Base-by-base conservation (phyloP, 75 land plant species). In the Selaginella moellendorffii region DNA sequence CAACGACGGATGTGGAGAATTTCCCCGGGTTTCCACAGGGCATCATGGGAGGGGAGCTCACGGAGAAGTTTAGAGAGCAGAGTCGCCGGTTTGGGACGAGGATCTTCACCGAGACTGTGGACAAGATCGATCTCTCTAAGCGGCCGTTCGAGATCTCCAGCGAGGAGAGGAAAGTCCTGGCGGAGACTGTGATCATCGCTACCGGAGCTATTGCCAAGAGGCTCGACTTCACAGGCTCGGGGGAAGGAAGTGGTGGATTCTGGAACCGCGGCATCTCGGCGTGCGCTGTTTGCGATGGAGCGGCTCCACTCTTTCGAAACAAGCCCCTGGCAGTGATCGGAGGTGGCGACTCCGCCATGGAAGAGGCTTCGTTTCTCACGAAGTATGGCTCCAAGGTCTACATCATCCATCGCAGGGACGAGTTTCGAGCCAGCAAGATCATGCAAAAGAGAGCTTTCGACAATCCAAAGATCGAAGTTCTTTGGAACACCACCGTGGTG, bases 321-420 rank as follows among this genome's bases (percentile, higher is more conserved):
- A 79, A 77, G 63, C 95, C 95, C 1, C 63, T 91, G 59, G 97
- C 89, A 17, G 97, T 91, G 31, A 83, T 91, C 0, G 97, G 97
- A 0, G 97, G 97, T 22, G 97, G 97, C 0, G 97, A 91, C 29
- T 88, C 97, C 1, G 97, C 97, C 54, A 91, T 91, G 97, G 97
- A 91, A 31, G 97, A 91, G 67, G 85, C 97, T 31, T 87, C 64
- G 9, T 88, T 88, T 60, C 53, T 91, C n/a, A 88, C 97, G 52
- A 91, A 88, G 73, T 91, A 81, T 46, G 97, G 83, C 2, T 83
- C 86, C 14, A 81, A 77, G 54, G 97, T 91, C 1, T 91, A 81
- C 30, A 74, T 91, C 22, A 74, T 91, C 20, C 97, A 91, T 27
- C 31, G 97, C 24, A 62, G 97, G 51, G 84, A 83, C 24, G 60